Evolutionary conservation across 2,329 filamentous ascomycete species (phyloP).

Genomic region (Epichloe sibirici): DNA sequence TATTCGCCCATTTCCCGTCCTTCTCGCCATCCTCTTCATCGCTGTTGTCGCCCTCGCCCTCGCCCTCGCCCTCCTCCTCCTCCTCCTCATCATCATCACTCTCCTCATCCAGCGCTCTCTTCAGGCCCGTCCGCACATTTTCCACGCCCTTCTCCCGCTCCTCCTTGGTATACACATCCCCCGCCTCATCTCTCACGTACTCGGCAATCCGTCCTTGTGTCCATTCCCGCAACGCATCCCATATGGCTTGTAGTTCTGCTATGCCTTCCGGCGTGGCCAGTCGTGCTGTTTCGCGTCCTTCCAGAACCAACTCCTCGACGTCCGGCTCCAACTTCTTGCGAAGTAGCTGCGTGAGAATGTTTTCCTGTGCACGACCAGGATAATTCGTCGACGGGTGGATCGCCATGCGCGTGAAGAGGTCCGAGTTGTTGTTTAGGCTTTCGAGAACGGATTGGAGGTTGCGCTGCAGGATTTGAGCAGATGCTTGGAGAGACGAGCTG

Average conservation of each 20-base stretch:
- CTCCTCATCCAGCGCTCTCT: constrained; percentile 38
- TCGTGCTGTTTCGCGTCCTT: constrained; percentile 40
- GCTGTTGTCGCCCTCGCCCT: constrained; percentile 26
- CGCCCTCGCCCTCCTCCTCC: constrained; percentile 35
- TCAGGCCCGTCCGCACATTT: constrained; percentile 61
- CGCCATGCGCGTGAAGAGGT: constrained; percentile 57
- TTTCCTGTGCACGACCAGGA: constrained; percentile 56
- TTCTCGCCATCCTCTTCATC: constrained; percentile 15
- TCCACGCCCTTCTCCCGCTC: constrained; percentile 55
- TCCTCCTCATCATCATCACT: constrained; percentile 46
- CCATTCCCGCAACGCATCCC: constrained; percentile 34
- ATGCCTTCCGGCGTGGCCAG: constrained; percentile 31
- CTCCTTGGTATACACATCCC: constrained; percentile 58
- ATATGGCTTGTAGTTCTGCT: constrained; percentile 39
- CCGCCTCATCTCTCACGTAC: constrained; percentile 31
- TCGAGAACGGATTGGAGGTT: constrained; percentile 57
- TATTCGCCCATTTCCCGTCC: constrained; percentile 15
- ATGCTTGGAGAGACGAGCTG: constrained; percentile 62
- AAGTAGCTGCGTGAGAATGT: constrained; percentile 54
- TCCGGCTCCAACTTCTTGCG: constrained; percentile 75
- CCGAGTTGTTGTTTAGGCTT: constrained; percentile 50
- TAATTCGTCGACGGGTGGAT: constrained; percentile 67
- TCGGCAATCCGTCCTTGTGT: constrained; percentile 27
- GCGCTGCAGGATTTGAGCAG: constrained; percentile 56
- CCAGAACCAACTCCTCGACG: constrained; percentile 60